phyloP scores from a whole-genome alignment of 2,329 filamentous ascomycete species.

The Seiridium cupressi region DNA sequence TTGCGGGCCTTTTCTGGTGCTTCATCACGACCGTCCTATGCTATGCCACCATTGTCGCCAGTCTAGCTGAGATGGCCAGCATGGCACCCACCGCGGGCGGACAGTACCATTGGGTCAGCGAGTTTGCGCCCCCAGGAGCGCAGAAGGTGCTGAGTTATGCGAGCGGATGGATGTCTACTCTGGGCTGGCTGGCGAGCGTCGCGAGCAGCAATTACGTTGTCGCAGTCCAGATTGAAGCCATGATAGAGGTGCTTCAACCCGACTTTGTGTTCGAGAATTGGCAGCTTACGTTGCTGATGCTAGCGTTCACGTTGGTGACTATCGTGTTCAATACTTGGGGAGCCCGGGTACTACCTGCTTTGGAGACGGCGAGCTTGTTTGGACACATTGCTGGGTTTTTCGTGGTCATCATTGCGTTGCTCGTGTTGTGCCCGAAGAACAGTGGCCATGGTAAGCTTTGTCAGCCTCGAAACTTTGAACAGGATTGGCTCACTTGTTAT shows the following conservation, averaged over 20 bases:
- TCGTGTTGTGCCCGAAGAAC: neutral
- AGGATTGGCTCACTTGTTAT: neutral
- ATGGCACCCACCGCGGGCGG: constrained; percentile 11
- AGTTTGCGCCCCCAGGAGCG: constrained; percentile 5
- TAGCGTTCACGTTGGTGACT: neutral
- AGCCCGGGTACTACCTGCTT: neutral
- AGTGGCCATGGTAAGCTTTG: neutral
- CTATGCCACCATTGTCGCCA: constrained; percentile 15
- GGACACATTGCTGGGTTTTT: neutral
- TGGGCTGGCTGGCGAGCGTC: constrained; percentile 10
- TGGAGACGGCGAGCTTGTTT: neutral
- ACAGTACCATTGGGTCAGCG: constrained; percentile 11
- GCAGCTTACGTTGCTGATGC: neutral
- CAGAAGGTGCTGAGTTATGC: constrained; percentile 11
- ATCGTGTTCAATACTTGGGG: neutral
- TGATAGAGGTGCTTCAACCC: constrained; percentile 10
- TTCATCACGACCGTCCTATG: constrained; percentile 15
- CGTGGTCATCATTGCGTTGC: neutral
- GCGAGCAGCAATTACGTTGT: constrained; percentile 13
- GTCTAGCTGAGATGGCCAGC: constrained; percentile 13
- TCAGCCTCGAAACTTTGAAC: neutral
- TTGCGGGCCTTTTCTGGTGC: constrained; percentile 21
- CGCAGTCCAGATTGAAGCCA: constrained; percentile 9
- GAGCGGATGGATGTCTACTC: constrained; percentile 11
- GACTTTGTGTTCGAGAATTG: constrained; percentile 6